A percentile compares a stretch with the other conserved stretches of the same genome.
Conservation (phyloP, 352 stramenopile species). For the Thraustotheca clavata region DNA sequence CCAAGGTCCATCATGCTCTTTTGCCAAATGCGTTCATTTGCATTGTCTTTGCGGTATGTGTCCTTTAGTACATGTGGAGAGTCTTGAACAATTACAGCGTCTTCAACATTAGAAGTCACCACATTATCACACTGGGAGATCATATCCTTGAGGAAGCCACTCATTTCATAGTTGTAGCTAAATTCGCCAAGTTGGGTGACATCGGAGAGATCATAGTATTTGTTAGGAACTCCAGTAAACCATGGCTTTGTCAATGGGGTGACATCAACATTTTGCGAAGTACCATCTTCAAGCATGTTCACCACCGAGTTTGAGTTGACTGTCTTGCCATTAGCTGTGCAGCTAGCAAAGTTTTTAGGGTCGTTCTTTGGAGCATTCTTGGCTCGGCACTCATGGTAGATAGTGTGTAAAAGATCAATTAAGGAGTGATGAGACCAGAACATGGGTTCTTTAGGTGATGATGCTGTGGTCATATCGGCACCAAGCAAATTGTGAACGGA, state of each 20-base stretch:
- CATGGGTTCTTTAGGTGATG: slow-evolving; percentile 73
- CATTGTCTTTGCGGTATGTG: not conserved
- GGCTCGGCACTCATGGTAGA: slow-evolving; percentile 76
- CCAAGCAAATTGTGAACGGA: slow-evolving; percentile 68
- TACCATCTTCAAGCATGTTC: slow-evolving; percentile 42
- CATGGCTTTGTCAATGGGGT: not conserved
- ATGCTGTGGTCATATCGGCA: slow-evolving; percentile 58
- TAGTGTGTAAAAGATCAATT: slow-evolving; percentile 78
- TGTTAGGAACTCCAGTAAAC: slow-evolving; percentile 27
- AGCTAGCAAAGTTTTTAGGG: slow-evolving; percentile 50
- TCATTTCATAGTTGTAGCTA: slow-evolving; percentile 85
- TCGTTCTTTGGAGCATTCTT: slow-evolving; percentile 53
- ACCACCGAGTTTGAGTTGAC: slow-evolving; percentile 43
- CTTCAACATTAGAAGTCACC: not conserved
- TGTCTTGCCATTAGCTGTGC: slow-evolving; percentile 29
- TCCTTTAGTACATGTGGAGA: not conserved
- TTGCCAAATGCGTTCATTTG: not conserved
- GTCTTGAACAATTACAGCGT: not conserved
- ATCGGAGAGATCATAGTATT: slow-evolving; percentile 61
- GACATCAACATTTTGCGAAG: slow-evolving; percentile 34
- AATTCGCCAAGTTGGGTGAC: slow-evolving; percentile 62
- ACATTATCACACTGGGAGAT: slow-evolving; percentile 60
- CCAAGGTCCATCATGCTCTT: not conserved
- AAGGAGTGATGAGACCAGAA: slow-evolving; percentile 82
- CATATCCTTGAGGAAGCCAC: slow-evolving; percentile 56